These are phyloP conservation scores for Emergomyces pasteurianus DNA, from an alignment of 2,329 filamentous ascomycete genomes.

Conservation along the genomic window DNA sequence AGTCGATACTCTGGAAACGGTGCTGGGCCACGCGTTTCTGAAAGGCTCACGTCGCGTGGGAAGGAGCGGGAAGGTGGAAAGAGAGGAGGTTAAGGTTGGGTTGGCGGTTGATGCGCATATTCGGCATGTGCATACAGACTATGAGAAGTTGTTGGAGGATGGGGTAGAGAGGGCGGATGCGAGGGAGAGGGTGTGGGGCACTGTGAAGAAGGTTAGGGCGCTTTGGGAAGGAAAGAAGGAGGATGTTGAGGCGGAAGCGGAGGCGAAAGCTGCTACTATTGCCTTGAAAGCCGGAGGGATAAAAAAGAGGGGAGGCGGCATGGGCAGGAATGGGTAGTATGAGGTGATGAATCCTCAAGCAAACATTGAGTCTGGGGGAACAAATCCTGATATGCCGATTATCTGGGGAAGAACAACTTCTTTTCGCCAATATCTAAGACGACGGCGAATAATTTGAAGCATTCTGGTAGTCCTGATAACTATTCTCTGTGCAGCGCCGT, in stretches of 20 bases:
- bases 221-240: slow-evolving; percentile 18
- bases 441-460: too few relatives aligned
- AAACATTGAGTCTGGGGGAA: too few relatives aligned
- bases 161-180: slow-evolving; percentile 19
- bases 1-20: slow-evolving; percentile 16
- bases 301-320: neutral
- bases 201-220: slow-evolving; percentile 18
- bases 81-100: slow-evolving; percentile 24
- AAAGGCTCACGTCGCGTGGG: slow-evolving; percentile 32
- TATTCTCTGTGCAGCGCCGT: too few relatives aligned
- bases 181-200: slow-evolving; percentile 21
- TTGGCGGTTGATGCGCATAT: slow-evolving; percentile 35
- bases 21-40: slow-evolving; percentile 30
- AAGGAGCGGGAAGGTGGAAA: slow-evolving; percentile 18
- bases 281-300: neutral
- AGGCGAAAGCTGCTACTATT: neutral
- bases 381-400: too few relatives aligned
- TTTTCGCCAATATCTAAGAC: too few relatives aligned
- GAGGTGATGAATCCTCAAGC: neutral
- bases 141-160: slow-evolving; percentile 23
- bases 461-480: too few relatives aligned
- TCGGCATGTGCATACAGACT: slow-evolving; percentile 30
- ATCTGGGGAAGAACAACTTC: too few relatives aligned
- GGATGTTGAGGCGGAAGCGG: neutral
- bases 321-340: neutral